These are phyloP conservation scores for Artemisia tridentata DNA, from an alignment of 129 eudicot species.

Conservation along the genomic window DNA sequence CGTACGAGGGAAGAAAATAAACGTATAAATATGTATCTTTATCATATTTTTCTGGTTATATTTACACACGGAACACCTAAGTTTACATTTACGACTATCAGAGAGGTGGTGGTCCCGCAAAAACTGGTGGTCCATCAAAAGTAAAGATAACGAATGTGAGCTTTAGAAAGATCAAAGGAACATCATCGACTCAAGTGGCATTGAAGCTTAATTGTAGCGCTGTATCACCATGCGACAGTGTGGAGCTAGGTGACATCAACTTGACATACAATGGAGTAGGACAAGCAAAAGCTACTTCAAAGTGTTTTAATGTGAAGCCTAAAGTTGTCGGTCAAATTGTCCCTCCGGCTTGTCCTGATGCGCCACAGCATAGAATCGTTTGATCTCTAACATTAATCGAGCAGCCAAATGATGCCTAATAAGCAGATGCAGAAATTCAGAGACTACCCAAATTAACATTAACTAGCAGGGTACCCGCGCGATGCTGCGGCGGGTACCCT, in stretches of 20 bases:
- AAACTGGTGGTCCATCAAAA: slow-evolving; percentile 37
- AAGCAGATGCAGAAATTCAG: background rate
- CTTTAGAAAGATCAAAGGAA: slow-evolving; percentile 56
- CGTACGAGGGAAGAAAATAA: too few relatives aligned
- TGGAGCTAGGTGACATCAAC: slow-evolving; percentile 46
- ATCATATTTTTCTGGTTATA: too few relatives aligned
- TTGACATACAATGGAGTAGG: slow-evolving; percentile 33
- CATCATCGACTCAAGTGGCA: slow-evolving; percentile 36
- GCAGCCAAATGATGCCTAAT: background rate
- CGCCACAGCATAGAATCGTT: background rate
- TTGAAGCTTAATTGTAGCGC: slow-evolving; percentile 52
- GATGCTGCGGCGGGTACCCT: too few relatives aligned
- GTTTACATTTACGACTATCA: background rate
- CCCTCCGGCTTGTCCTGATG: slow-evolving; percentile 28
- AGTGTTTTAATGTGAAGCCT: slow-evolving; percentile 43
- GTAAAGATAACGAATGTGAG: slow-evolving; percentile 55
- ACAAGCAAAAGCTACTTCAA: slow-evolving; percentile 43
- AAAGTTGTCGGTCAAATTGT: slow-evolving; percentile 33
- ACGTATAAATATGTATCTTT: too few relatives aligned
- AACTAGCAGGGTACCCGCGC: too few relatives aligned
- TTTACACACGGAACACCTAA: too few relatives aligned
- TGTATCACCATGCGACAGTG: slow-evolving; percentile 34
- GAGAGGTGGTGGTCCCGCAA: slow-evolving; percentile 23
- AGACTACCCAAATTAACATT: background rate
- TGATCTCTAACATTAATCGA: background rate